Conservation (phyloP, 2,329 filamentous ascomycete species). For the Aspergillus sp. region DNA sequence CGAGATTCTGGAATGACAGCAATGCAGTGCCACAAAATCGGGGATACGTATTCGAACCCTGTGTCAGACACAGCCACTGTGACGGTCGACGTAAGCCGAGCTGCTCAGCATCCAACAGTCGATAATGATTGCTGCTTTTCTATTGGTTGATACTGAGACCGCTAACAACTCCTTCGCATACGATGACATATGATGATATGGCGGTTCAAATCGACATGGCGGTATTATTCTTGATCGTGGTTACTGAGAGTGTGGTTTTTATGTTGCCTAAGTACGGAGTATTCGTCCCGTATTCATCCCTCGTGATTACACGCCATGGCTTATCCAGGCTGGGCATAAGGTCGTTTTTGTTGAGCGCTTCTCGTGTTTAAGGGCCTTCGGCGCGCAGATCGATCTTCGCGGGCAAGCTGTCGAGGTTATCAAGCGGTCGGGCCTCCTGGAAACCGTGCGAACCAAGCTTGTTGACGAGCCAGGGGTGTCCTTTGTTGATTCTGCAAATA, state of each 20-base stretch:
- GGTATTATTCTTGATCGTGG: not conserved
- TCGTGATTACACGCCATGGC: not conserved
- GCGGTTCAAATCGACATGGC: not conserved
- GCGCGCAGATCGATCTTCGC: constrained; percentile 57
- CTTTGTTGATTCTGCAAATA: constrained; percentile 44
- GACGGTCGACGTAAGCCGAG: not conserved
- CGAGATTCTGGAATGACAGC: not conserved
- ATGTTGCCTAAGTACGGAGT: not conserved
- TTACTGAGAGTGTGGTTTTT: not conserved
- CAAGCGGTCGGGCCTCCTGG: constrained; percentile 52
- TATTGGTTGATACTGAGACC: not conserved
- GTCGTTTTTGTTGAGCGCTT: constrained; percentile 45
- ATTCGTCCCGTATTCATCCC: not conserved
- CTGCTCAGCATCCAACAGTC: not conserved
- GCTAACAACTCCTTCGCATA: not conserved
- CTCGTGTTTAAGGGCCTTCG: constrained; percentile 44
- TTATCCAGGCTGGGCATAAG: constrained; percentile 27
- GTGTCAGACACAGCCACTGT: not conserved
- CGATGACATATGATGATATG: too few species aligned
- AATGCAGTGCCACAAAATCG: not conserved
- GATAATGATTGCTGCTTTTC: not conserved
- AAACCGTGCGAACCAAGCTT: constrained; percentile 36
- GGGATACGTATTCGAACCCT: not conserved
- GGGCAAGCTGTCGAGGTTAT: constrained; percentile 53
- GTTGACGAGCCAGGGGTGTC: constrained; percentile 51